phyloP scores from a whole-genome alignment of 2,329 filamentous ascomycete species.

The Monilinia polystroma region DNA sequence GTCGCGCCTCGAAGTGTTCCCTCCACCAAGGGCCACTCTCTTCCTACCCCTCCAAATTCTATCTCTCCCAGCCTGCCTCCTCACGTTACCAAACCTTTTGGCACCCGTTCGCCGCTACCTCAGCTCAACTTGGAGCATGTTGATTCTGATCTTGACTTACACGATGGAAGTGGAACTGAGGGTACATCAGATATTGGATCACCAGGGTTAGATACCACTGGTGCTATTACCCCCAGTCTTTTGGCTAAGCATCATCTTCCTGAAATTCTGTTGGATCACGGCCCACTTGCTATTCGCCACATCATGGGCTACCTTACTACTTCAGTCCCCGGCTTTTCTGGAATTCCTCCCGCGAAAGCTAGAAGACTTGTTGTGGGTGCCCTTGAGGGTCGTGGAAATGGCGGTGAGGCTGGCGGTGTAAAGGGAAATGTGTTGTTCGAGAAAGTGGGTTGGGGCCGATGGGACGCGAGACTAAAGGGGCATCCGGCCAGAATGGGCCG shows the following conservation, averaged over 20 bases:
- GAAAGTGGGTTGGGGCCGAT: constrained; percentile 96
- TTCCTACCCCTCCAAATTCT: constrained; percentile 92
- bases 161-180: constrained; percentile 49
- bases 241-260: constrained; percentile 89
- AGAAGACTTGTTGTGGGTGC: constrained; percentile 89
- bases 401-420: constrained; percentile 57
- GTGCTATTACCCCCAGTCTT: constrained; percentile 79
- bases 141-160: constrained; percentile 85
- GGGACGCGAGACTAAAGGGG: constrained; percentile 79
- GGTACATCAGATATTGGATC: constrained; percentile 32
- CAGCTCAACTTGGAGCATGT: constrained; percentile 56
- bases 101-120: constrained; percentile 40
- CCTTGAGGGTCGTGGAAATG: constrained; percentile 70
- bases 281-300: constrained; percentile 89
- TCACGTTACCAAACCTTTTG: constrained; percentile 70
- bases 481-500: constrained; percentile 51
- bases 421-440: constrained; percentile 79
- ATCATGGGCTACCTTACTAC: constrained; percentile 94
- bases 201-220: constrained; percentile 64
- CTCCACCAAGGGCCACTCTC: constrained; percentile 54
- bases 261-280: constrained; percentile 84
- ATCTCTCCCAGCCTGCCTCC: constrained; percentile 86
- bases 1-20: constrained; percentile 65
- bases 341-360: constrained; percentile 85
- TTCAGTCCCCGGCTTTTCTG: constrained; percentile 87